phyloP scores from a whole-genome alignment of 2,329 filamentous ascomycete species.

The Xylariales sp. region DNA sequence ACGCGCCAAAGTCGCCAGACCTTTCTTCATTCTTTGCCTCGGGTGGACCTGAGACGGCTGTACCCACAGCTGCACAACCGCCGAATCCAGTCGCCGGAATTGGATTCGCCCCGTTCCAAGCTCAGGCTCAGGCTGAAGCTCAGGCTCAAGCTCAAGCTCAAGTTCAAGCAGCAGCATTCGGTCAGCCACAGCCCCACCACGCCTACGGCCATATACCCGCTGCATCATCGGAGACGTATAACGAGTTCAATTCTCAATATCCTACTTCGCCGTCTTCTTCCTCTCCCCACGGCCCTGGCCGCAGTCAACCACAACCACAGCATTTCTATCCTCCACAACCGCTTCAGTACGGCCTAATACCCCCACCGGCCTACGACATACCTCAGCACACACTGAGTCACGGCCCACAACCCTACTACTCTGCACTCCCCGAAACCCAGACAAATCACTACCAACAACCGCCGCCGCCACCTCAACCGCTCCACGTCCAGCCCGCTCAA shows the following conservation, averaged over 20 bases:
- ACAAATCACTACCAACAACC: slow-evolving; percentile 14
- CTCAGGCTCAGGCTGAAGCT: neutral
- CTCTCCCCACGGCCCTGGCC: no score
- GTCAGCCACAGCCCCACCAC: slow-evolving; percentile 24
- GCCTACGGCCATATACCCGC: slow-evolving; percentile 20
- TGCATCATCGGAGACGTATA: slow-evolving; percentile 6
- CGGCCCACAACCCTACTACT: slow-evolving; percentile 18
- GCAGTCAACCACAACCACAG: slow-evolving; percentile 13
- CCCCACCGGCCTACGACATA: slow-evolving; percentile 10
- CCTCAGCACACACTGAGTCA: slow-evolving; percentile 6
- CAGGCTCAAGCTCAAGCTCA: neutral
- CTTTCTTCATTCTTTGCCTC: slow-evolving; percentile 49
- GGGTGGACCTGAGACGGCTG: slow-evolving; percentile 1
- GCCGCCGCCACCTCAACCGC: slow-evolving; percentile 10
- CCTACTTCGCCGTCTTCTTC: no score
- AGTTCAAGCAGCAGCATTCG: slow-evolving; percentile 17
- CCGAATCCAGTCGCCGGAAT: neutral
- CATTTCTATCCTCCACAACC: slow-evolving; percentile 16
- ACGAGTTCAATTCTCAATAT: slow-evolving; percentile 12
- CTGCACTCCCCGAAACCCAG: slow-evolving; percentile 19
- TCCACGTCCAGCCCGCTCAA: slow-evolving; percentile 7
- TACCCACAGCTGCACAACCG: neutral
- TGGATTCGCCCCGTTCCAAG: neutral
- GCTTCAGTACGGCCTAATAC: slow-evolving; percentile 11
- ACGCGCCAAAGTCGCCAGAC: slow-evolving; percentile 56